Percentiles rank a stretch among this genome's conserved stretches.
These are phyloP conservation scores for Phytophthora meadii DNA, from an alignment of 352 stramenopile species.

Conservation along the genomic window DNA sequence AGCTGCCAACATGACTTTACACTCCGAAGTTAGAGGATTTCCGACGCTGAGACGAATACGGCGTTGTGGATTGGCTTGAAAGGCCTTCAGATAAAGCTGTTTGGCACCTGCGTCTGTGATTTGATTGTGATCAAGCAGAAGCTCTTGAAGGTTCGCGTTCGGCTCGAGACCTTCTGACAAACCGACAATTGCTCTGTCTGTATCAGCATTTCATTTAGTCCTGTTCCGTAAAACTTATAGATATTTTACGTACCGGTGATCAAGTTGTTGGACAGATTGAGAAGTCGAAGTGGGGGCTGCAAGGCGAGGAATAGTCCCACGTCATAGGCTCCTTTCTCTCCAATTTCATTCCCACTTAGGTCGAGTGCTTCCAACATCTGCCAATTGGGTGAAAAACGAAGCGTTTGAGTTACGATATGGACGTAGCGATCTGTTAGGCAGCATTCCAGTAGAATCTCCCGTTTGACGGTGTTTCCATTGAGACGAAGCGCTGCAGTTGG, in stretches of 20 bases:
- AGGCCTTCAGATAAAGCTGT: slow-evolving; percentile 58
- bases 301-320: slow-evolving; percentile 55
- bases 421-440: slow-evolving; percentile 41
- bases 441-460: slow-evolving; percentile 34
- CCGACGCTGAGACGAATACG: slow-evolving; percentile 46
- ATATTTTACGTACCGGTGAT: slow-evolving; percentile 49
- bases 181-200: slow-evolving; percentile 47
- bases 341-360: slow-evolving; percentile 63
- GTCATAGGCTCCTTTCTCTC: slow-evolving; percentile 39
- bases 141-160: slow-evolving; percentile 50
- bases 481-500: slow-evolving; percentile 24
- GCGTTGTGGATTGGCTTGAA: slow-evolving; percentile 50
- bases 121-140: slow-evolving; percentile 59
- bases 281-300: slow-evolving; percentile 41
- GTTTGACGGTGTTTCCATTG: slow-evolving; percentile 32
- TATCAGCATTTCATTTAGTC: background rate
- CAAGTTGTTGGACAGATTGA: slow-evolving; percentile 60
- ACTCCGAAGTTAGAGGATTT: slow-evolving; percentile 55
- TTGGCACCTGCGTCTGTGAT: slow-evolving; percentile 61
- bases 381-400: slow-evolving; percentile 39
- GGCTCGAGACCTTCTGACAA: slow-evolving; percentile 56
- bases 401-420: slow-evolving; percentile 16
- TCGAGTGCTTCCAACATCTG: slow-evolving; percentile 51
- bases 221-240: background rate
- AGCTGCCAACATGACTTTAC: slow-evolving; percentile 54